phyloP scores from a whole-genome alignment of 176 grass and related monocot species.

The bread wheat (Triticum aestivum) region DNA sequence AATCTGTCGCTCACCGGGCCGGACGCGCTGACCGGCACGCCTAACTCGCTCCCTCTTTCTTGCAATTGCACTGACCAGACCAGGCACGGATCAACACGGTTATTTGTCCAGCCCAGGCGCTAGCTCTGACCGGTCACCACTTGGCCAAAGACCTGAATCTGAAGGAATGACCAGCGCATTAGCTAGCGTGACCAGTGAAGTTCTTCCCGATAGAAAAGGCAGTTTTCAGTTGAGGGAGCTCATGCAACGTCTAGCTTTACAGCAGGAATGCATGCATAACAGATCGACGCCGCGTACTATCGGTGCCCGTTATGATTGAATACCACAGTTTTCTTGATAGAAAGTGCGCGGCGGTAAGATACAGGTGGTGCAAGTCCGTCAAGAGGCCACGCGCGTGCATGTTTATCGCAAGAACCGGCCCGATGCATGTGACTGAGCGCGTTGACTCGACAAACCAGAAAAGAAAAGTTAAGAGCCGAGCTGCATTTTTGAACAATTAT shows the following conservation, averaged over 20 bases:
- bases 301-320: no score
- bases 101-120: background rate
- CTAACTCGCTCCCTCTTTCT: background rate
- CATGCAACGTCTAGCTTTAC: background rate
- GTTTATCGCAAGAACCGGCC: background rate
- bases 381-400: background rate
- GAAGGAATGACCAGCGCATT: background rate
- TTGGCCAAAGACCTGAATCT: background rate
- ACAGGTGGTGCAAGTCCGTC: background rate
- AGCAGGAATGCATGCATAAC: no score
- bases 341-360: no score
- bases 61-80: background rate
- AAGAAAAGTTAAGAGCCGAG: background rate
- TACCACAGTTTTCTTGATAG: no score
- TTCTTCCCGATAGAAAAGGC: background rate
- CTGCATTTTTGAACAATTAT: no score
- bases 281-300: no score
- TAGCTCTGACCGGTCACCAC: background rate
- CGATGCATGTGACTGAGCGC: background rate
- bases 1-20: background rate
- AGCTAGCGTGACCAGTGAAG: background rate
- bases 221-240: background rate
- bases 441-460: background rate
- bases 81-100: background rate
- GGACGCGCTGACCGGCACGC: constrained; percentile 8